phyloP scores from a whole-genome alignment of 164 flowering plant species.

The Pachysandra terminalis region DNA sequence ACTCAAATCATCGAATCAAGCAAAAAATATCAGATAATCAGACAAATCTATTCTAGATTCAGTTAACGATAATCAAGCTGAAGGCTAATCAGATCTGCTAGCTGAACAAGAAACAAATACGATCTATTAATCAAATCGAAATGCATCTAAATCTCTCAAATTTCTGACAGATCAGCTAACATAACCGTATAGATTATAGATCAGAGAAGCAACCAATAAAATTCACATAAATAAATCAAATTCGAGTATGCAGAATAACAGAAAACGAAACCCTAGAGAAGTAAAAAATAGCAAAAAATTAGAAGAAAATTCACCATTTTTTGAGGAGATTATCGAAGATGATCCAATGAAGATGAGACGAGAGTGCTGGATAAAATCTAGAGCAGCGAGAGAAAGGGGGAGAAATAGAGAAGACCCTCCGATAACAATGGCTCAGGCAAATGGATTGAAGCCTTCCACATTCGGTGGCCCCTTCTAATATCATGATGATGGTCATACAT shows the following conservation, averaged over 20 bases:
- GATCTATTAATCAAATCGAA: background rate
- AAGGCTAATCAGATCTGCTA: constrained; percentile 2
- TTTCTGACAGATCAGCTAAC: background rate
- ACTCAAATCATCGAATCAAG: background rate
- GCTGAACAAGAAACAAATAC: background rate
- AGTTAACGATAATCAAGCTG: background rate
- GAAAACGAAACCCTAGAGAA: background rate
- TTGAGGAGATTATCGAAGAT: constrained; percentile 11
- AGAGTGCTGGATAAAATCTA: constrained; percentile 15
- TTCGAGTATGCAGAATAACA: background rate
- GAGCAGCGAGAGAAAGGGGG: constrained; percentile 6
- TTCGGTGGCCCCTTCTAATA: background rate
- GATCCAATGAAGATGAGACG: constrained; percentile 5
- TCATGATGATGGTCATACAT: constrained; percentile 9
- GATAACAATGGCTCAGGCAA: constrained; percentile 2
- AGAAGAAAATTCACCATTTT: constrained; percentile 21
- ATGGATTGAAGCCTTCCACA: background rate
- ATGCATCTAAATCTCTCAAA: constrained; percentile 2
- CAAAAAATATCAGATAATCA: background rate
- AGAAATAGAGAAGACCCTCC: constrained; percentile 5
- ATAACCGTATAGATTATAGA: background rate
- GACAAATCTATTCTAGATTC: constrained; percentile 7
- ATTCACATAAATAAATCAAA: background rate
- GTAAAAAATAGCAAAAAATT: background rate
- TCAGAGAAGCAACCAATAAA: background rate